phyloP scores from a whole-genome alignment of 768 basidiomycete genomes.

The Infundibulicybe gibba region DNA sequence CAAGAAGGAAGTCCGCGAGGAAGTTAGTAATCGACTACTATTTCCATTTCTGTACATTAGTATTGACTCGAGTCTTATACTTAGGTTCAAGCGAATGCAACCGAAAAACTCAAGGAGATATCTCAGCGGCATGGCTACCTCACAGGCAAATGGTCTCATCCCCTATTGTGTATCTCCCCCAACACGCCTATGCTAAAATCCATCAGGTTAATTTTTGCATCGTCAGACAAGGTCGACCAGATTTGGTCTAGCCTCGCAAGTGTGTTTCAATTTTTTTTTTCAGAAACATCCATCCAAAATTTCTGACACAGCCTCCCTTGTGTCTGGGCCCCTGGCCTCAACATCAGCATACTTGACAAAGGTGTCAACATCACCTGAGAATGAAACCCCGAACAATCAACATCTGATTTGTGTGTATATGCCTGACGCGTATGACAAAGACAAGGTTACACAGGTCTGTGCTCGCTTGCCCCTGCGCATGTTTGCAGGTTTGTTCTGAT shows the following conservation, averaged over 20 bases:
- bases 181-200: neutral
- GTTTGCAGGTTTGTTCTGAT: constrained; percentile 1
- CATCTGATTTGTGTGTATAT: constrained; percentile 73
- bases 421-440: constrained; percentile 68
- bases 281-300: constrained; percentile 2
- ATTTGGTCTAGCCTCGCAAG: constrained; percentile 64
- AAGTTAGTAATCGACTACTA: constrained; percentile 32
- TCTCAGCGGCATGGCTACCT: constrained; percentile 51
- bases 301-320: constrained; percentile 48
- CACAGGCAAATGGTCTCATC: constrained; percentile 62
- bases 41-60: too few species aligned
- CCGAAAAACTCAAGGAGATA: constrained; percentile 55
- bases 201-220: constrained; percentile 62
- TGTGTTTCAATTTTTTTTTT: constrained; percentile 24
- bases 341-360: constrained; percentile 58
- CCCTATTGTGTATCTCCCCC: neutral
- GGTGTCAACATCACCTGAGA: constrained; percentile 59
- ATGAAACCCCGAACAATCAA: constrained; percentile 44
- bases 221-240: constrained; percentile 56
- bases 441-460: constrained; percentile 47
- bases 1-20: constrained; percentile 73
- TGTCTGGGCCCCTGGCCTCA: constrained; percentile 56
- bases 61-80: neutral
- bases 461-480: too few species aligned
- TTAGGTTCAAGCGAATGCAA: constrained; percentile 59